Base-by-base conservation (phyloP, 768 basidiomycete genomes). In the Pleurotus salmoneostramineus region DNA sequence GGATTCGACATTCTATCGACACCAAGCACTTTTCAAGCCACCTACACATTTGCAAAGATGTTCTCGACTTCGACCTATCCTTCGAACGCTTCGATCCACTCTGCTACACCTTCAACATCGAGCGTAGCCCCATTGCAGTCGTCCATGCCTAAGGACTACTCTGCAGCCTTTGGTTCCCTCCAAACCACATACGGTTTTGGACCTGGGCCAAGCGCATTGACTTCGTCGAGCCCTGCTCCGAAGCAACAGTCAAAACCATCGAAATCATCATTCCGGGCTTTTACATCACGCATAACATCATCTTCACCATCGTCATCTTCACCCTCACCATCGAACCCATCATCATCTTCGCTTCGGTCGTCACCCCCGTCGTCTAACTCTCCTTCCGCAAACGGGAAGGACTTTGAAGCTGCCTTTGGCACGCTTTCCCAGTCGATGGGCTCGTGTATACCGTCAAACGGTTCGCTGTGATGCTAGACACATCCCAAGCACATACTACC, bases 151-250 rank as follows among this genome's bases (percentile, higher is more conserved):
- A 15, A 8, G 21, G 52, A 55, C 40, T 55, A 55, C 27, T 15
- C 52, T 12, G 35, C 52, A 6, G 52, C 52, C 27, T 55, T 55
- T 27, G 52, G 15, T n/a, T 35, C 52, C n/a, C 36, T 55, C 4
- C 52, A 55, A 40, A n/a, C 52, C 17, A 55, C 52, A 42, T 55
- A 55, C n/a, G 52, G 52, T n/a, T n/a, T 55, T 21, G 52, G 52
- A 17, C n/a, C 36, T 55, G 40, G 52, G 14, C 44, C 44, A 11
- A 49, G 48, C 15, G 37, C 40, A 12, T 31, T 43, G 40, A 7
- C 52, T 7, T 17, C 52, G 17, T 43, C 52, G 27, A 55, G 36
- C 36, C 52, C 52, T 31, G 10, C 6, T 10, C 52, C 52, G 14
- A 55, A 55, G 52, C 40, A 40, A 43, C 40, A n/a, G 15, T 42